Percentiles rank a stretch among this genome's conserved stretches.
phyloP scores from a whole-genome alignment of 129 eudicot species.

The Saussurea involucrata region DNA sequence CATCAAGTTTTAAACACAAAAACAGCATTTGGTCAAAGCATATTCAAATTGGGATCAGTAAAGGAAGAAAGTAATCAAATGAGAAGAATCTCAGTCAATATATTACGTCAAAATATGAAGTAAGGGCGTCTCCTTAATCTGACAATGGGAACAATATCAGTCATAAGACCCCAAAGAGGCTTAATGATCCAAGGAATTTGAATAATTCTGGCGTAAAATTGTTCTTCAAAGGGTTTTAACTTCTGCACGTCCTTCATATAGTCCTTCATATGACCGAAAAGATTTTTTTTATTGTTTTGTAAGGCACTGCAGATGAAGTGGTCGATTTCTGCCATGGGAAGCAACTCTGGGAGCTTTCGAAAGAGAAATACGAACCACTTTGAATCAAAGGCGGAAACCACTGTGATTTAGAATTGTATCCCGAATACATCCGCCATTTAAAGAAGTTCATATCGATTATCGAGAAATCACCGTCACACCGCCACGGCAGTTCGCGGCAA shows the following conservation, averaged over 20 bases:
- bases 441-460: conserved; percentile 72
- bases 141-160: conserved; percentile 71
- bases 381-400: conserved; percentile 94
- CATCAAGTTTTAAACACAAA: conserved; percentile 5
- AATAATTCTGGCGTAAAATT: conserved; percentile 61
- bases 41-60: background rate
- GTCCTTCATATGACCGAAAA: conserved; percentile 21
- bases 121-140: conserved; percentile 84
- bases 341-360: conserved; percentile 90
- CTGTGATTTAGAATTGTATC: conserved; percentile 79
- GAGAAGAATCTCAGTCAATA: background rate
- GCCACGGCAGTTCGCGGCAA: conserved; percentile 56
- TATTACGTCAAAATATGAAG: conserved; percentile 74
- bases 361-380: conserved; percentile 86
- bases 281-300: background rate
- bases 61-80: background rate
- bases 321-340: conserved; percentile 84
- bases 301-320: conserved; percentile 94
- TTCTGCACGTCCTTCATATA: conserved; percentile 89
- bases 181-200: conserved; percentile 77
- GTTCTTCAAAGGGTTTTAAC: conserved; percentile 89
- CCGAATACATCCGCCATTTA: conserved; percentile 78
- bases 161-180: conserved; percentile 87
- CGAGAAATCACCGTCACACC: conserved; percentile 61
- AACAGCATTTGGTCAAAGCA: background rate